Base-by-base conservation (phyloP, 2,329 filamentous ascomycete genomes). In the Thyridium curvatum region DNA sequence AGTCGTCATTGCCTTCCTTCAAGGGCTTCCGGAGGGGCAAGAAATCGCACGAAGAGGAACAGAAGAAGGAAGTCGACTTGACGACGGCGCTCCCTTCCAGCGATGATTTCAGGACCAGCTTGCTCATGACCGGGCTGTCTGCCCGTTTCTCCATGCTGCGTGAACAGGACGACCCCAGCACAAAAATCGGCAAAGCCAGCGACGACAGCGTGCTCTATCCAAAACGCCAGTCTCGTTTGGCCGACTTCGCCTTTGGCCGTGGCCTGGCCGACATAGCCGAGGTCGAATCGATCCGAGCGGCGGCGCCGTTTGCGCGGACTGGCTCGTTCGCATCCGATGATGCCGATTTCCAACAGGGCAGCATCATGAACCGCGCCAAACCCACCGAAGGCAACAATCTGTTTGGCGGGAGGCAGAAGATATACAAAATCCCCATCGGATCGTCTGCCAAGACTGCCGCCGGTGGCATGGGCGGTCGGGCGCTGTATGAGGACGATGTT, bases 91-190 rank as follows among this genome's bases (percentile, higher is more conserved):
- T 98, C 3, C 93, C 93, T 2, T 73, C 89, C 0, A 82, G 69
- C 34, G 88, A 97, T 61, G 84, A 97, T 55, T 97, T 98, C 61
- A 80, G 93, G 41, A 98, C 93, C 4, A 97, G 93, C 69, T 68
- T 98, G 42, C 71, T 98, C 45, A 94, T 98, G 91, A 90, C 88
- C 1, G 91, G 90, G 32, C 73, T 98, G 4, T 97, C 91, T 0
- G 88, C 90, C 12, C 82, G 93, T 7, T 98, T 98, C 60, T 97
- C 91, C 50, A 97, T 97, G 91, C 69, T 97, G 26, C 74, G 88
- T 52, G 91, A 96, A 61, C 91, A 96, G 59, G 90, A 96, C 58
- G 89, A 96, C 53, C 91, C 91, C 1, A 83, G 71, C 45, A 91
- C 88, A 2, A 85, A 89, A 58, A 74, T 96, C 26, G 91, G 91